Conservation (phyloP, 805 yeast genomes). For the Metschnikowia rubicola region DNA sequence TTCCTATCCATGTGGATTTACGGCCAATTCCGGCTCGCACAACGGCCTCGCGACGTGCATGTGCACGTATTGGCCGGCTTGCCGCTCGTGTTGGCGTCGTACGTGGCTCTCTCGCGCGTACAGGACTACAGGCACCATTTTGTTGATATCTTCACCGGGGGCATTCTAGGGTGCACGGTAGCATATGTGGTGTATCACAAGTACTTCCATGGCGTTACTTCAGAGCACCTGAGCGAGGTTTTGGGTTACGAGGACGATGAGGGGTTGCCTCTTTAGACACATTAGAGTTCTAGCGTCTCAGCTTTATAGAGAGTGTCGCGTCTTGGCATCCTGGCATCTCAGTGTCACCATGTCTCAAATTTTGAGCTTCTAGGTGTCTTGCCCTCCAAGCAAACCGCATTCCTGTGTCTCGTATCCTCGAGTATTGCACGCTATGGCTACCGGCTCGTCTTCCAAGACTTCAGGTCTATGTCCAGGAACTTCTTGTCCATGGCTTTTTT, state of each 20-base stretch:
- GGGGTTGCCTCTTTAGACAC: conserved; percentile 10
- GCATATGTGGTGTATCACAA: conserved; percentile 27
- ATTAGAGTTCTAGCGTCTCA: too few species aligned
- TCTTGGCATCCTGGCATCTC: too few species aligned
- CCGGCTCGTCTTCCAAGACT: too few species aligned
- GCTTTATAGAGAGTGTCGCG: too few species aligned
- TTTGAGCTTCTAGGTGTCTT: too few species aligned
- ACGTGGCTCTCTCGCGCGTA: conserved; percentile 25
- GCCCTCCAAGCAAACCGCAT: too few species aligned
- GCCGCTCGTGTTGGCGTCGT: conserved; percentile 24
- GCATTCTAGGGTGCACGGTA: conserved; percentile 26
- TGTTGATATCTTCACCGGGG: conserved; percentile 33
- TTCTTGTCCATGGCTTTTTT: too few species aligned
- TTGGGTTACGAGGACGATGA: conserved; percentile 13
- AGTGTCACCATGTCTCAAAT: too few species aligned
- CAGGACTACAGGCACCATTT: conserved; percentile 33
- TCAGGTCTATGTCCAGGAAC: too few species aligned
- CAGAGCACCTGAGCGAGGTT: conserved; percentile 10
- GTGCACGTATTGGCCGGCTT: conserved; percentile 11
- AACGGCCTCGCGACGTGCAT: conserved; percentile 8
- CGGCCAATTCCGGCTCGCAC: conserved; percentile 35
- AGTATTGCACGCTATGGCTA: too few species aligned
- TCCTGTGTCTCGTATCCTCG: too few species aligned
- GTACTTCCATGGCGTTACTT: conserved; percentile 24
- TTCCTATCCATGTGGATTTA: conserved; percentile 47